These are phyloP conservation scores for Tylopilus intermedius DNA, from an alignment of 768 basidiomycete genomes.

Conservation along the genomic window DNA sequence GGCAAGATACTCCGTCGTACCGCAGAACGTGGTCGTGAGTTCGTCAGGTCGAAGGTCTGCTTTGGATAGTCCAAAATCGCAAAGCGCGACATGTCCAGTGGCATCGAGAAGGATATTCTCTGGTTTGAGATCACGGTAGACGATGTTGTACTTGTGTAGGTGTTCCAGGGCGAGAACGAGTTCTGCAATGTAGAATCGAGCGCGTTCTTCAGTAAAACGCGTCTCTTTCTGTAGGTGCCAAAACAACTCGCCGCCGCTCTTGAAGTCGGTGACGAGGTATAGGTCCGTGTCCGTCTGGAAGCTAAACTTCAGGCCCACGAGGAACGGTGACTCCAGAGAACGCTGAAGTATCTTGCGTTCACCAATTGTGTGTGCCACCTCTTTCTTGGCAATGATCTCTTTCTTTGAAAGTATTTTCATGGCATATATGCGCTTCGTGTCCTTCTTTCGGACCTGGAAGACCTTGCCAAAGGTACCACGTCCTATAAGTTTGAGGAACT, in stretches of 20 bases:
- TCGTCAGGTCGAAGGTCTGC: conserved; percentile 92
- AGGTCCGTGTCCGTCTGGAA: conserved; percentile 96
- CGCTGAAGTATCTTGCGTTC: conserved; percentile 98
- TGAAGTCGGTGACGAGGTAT: conserved; percentile 97
- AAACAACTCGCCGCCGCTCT: conserved; percentile 96
- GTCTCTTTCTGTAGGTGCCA: conserved; percentile 98
- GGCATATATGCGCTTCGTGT: conserved; percentile 98
- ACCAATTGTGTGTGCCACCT: conserved; percentile 98
- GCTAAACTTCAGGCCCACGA: conserved; percentile 96
- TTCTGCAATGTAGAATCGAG: conserved; percentile 95
- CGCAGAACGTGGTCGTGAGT: conserved; percentile 98
- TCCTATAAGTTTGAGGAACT: conserved; percentile 97
- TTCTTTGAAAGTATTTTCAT: conserved; percentile 99
- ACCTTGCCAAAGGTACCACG: conserved; percentile 97
- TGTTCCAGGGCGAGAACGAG: conserved; percentile 93
- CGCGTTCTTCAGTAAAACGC: conserved; percentile 86
- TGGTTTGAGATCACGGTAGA: conserved; percentile 93
- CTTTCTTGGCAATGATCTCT: conserved; percentile 98
- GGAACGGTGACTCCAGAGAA: conserved; percentile 90
- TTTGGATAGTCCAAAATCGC: conserved; percentile 97
- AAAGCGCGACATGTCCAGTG: conserved; percentile 95
- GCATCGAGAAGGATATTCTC: conserved; percentile 98
- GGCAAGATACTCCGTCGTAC: conserved; percentile 97
- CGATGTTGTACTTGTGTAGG: conserved; percentile 95
- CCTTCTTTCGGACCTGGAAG: conserved; percentile 96